A percentile compares a stretch with the other conserved stretches of the same genome.
Evolutionary conservation across 805 yeast genomes (phyloP).

Genomic region (Maudiozyma barnettii): DNA sequence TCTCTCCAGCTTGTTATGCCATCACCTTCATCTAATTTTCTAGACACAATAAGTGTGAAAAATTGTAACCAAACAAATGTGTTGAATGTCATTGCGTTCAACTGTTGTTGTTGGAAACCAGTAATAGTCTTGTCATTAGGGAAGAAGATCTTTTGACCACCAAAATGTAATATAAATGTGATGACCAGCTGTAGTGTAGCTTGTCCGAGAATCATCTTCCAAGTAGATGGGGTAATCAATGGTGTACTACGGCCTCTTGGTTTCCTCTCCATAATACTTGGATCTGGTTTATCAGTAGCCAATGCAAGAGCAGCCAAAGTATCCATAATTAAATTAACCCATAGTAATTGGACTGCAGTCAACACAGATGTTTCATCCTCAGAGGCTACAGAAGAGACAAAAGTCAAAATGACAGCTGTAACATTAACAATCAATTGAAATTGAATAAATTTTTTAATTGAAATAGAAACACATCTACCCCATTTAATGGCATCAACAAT

Average conservation of each 20-base stretch:
- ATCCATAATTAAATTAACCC: constrained; percentile 98
- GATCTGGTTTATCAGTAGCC: constrained; percentile 95
- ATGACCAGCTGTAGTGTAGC: constrained; percentile 66
- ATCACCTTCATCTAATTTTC: constrained; percentile 84
- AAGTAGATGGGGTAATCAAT: constrained; percentile 82
- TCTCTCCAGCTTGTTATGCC: constrained; percentile 48
- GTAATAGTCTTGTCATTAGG: constrained; percentile 20
- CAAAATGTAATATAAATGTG: constrained; percentile 75
- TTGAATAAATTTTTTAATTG: constrained; percentile 91
- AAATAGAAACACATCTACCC: constrained; percentile 95
- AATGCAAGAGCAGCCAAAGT: constrained; percentile 94
- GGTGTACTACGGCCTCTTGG: constrained; percentile 79
- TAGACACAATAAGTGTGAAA: constrained; percentile 82
- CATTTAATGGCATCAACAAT: constrained; percentile 95
- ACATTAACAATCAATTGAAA: constrained; percentile 94
- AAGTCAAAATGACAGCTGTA: constrained; percentile 91
- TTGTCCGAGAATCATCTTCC: constrained; percentile 97
- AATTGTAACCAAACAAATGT: constrained; percentile 97
- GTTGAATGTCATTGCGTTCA: constrained; percentile 84
- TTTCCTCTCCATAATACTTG: constrained; percentile 60
- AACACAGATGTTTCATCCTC: constrained; percentile 73
- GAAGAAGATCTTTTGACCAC: constrained; percentile 55
- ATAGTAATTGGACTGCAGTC: constrained; percentile 92
- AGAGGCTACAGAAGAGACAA: constrained; percentile 85
- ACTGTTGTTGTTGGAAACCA: constrained; percentile 44